Evolutionary conservation across 768 basidiomycete genomes (phyloP), one percentile per base, ranked within the genome.

Genomic region (Tulasnella sp.): DNA sequence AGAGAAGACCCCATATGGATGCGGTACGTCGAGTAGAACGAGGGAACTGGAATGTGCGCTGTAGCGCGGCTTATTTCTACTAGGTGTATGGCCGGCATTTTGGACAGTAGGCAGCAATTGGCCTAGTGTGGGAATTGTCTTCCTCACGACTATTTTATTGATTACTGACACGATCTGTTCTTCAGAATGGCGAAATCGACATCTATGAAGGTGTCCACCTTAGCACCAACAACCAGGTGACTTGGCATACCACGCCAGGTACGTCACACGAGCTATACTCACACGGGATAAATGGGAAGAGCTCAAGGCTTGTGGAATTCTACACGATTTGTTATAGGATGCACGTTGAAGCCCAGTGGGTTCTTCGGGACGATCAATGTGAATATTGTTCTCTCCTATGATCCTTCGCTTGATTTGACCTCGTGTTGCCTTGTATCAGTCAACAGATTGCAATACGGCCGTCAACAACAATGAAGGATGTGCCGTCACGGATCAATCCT

Each of bases 401-500:
- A 22, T 34, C 25, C 44, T n/a, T 12, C 43, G 19, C 30, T 53
- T 12, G 24, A 12, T n/a, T n/a, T 41, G 4, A 48, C 25, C 11
- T 19, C n/a, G 22, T 49, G 19, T 38, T 59, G 15, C 21, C 19
- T 2, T 24, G 30, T 57, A 17, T 53, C n/a, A 58, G 22, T 41
- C 57, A 64, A 64, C 62, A n/a, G 53, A 64, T 52, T 64, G 63
- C 49, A 29, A 64, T 53, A 62, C 61, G 15, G 21, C 31, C n/a
- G 45, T 56, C 41, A 53, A 53, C 29, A 51, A 43, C 54, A 63
- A 64, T 58, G 65, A 52, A 24, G 71, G 72, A 11, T 71, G 72
- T 56, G 62, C 63, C 4, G 66, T 70, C 53, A 53, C 66, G 12
- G 69, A 70, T 12, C 31, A 57, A n/a, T 70, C 68, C 2, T 49